Evolutionary conservation across 1,139 yeast genomes (phyloP).

Genomic region (Nakaseomyces kungkrabaensis): DNA sequence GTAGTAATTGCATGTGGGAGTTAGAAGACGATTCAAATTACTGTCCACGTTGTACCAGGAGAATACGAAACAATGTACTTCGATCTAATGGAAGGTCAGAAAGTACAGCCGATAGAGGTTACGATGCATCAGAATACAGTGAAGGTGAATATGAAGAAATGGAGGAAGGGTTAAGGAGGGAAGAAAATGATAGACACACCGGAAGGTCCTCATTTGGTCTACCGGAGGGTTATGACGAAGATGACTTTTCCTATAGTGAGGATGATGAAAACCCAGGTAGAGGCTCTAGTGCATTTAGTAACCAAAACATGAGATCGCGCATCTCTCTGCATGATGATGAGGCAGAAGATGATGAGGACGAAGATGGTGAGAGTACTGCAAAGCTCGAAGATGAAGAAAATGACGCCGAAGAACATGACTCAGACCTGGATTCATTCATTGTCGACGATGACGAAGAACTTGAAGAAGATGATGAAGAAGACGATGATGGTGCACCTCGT

Average conservation of each 20-base stretch:
- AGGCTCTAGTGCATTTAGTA: slow-evolving; percentile 1
- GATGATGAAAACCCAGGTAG: neutral
- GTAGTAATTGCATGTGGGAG: slow-evolving; percentile 81
- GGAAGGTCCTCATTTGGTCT: neutral
- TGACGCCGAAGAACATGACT: slow-evolving; percentile 12
- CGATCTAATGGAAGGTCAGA: slow-evolving; percentile 1
- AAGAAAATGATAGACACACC: slow-evolving; percentile 7
- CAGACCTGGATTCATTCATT: slow-evolving; percentile 20
- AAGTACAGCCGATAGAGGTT: slow-evolving; percentile 10
- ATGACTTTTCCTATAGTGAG: too few relatives aligned
- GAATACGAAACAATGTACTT: slow-evolving; percentile 13
- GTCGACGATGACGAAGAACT: slow-evolving; percentile 15
- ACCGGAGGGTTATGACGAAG: too few relatives aligned
- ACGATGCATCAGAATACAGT: slow-evolving; percentile 20
- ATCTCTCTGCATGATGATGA: slow-evolving; percentile 2
- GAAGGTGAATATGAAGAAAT: slow-evolving; percentile 22
- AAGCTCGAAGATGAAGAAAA: slow-evolving; percentile 2
- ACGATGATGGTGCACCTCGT: slow-evolving; percentile 1
- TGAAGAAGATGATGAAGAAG: slow-evolving; percentile 9
- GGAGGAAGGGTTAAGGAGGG: slow-evolving; percentile 15
- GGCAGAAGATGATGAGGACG: slow-evolving; percentile 5
- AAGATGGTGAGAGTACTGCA: slow-evolving; percentile 6
- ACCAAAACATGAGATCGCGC: neutral
- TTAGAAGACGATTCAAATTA: slow-evolving; percentile 30
- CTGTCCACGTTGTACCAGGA: slow-evolving; percentile 19